These are phyloP conservation scores for Alnus rubra DNA, from an alignment of 306 rosid species.

Conservation along the genomic window DNA sequence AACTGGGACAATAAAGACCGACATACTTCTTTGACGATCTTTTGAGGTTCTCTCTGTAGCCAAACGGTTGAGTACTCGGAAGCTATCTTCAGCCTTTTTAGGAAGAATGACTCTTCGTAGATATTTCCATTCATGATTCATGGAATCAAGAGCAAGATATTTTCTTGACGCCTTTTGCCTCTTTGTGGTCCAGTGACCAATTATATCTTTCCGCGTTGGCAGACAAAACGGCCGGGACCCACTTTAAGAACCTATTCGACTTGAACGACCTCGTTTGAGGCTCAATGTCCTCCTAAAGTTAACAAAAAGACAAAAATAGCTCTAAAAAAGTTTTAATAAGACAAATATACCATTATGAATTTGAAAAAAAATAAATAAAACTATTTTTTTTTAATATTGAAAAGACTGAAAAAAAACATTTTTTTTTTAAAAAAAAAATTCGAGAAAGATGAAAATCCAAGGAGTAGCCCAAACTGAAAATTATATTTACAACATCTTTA, in stretches of 20 bases:
- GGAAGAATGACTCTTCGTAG: neutral
- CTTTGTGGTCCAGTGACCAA: neutral
- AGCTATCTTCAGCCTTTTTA: neutral
- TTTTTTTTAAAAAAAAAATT: no score
- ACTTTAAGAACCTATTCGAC: neutral
- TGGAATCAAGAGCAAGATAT: slow-evolving; percentile 15
- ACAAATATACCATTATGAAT: no score
- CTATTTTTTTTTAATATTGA: no score
- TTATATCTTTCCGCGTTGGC: slow-evolving; percentile 12
- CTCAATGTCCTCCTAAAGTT: no score
- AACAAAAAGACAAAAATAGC: no score
- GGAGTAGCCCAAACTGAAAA: no score
- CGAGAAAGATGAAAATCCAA: no score
- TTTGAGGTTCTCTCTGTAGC: neutral
- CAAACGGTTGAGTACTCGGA: neutral
- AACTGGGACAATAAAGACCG: slow-evolving; percentile 27
- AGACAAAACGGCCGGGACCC: neutral
- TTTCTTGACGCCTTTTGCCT: slow-evolving; percentile 10
- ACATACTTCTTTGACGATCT: slow-evolving; percentile 33
- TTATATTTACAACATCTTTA: no score
- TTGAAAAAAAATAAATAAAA: no score
- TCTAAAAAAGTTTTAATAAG: no score
- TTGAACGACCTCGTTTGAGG: neutral
- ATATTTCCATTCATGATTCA: neutral
- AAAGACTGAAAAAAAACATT: no score